A percentile compares a stretch with the other conserved stretches of the same genome.
Evolutionary conservation across 805 yeast genomes (phyloP).

Genomic region (Jamesozyma jinghongensis): DNA sequence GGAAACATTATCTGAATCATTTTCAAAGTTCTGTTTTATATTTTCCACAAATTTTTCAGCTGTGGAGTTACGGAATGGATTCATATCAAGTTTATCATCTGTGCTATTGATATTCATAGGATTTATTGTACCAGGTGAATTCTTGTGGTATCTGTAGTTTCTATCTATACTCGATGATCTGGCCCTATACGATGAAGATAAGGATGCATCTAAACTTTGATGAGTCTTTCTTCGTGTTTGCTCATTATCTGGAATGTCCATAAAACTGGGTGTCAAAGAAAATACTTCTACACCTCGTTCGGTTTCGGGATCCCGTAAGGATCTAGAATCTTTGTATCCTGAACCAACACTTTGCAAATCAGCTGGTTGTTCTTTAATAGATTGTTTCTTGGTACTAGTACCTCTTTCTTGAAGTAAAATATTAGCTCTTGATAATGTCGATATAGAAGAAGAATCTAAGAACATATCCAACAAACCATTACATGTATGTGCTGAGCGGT

Average conservation of each 20-base stretch:
- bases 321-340: neutral
- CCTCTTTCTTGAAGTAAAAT: conserved; percentile 12
- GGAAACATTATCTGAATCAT: neutral
- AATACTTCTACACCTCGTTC: conserved; percentile 32
- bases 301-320: conserved; percentile 5
- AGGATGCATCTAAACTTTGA: neutral
- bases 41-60: conserved; percentile 1
- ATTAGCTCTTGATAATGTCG: conserved; percentile 16
- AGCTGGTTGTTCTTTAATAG: no score
- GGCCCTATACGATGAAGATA: conserved; percentile 3
- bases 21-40: conserved; percentile 1
- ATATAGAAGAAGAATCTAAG: conserved; percentile 22
- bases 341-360: no score
- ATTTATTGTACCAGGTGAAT: conserved; percentile 11
- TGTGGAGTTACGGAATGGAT: no score
- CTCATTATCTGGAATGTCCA: conserved; percentile 29
- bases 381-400: neutral
- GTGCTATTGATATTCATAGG: conserved; percentile 12
- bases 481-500: conserved; percentile 5
- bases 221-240: conserved; percentile 1
- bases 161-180: conserved; percentile 17
- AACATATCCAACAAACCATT: conserved; percentile 37
- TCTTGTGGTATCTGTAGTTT: conserved; percentile 12
- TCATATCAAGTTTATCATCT: conserved; percentile 11
- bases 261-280: conserved; percentile 34